Conservation (phyloP, 2,329 filamentous ascomycete genomes). For the Apiospora phragmitis region DNA sequence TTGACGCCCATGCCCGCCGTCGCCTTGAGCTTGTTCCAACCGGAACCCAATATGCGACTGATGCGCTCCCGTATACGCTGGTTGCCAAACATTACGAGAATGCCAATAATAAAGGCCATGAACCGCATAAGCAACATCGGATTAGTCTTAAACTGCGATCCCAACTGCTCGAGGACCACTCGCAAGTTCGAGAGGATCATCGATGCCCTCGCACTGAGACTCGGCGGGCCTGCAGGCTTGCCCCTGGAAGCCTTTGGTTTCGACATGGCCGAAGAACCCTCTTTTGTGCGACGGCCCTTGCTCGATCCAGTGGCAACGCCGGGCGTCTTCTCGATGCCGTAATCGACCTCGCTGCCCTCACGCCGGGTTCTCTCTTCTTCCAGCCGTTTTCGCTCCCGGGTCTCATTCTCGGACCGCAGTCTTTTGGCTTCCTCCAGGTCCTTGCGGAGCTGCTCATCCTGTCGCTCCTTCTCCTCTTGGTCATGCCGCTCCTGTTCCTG, state of each 20-base stretch:
- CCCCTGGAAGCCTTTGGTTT: slow-evolving; percentile 26
- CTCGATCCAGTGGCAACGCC: slow-evolving; percentile 35
- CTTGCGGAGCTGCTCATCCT: slow-evolving; percentile 56
- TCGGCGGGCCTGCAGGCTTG: slow-evolving; percentile 34
- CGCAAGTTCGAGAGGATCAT: slow-evolving; percentile 55
- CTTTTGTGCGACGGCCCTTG: slow-evolving; percentile 32
- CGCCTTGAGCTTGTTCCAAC: slow-evolving; percentile 78
- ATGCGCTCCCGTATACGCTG: slow-evolving; percentile 75
- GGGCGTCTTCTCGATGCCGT: slow-evolving; percentile 62
- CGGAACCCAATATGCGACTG: slow-evolving; percentile 64
- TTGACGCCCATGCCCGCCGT: slow-evolving; percentile 97
- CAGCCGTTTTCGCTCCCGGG: slow-evolving; percentile 51
- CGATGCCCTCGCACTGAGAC: slow-evolving; percentile 49
- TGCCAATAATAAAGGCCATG: slow-evolving; percentile 76
- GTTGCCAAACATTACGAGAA: slow-evolving; percentile 75
- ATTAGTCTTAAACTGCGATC: slow-evolving; percentile 53
- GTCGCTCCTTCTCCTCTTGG: slow-evolving; percentile 55
- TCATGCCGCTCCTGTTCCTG: slow-evolving; percentile 68
- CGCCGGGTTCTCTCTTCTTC: slow-evolving; percentile 54
- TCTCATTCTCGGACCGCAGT: slow-evolving; percentile 59
- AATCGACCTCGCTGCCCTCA: slow-evolving; percentile 64
- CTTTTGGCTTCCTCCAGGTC: slow-evolving; percentile 60
- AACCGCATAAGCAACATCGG: slow-evolving; percentile 60
- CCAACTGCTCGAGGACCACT: slow-evolving; percentile 51
- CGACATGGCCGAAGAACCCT: slow-evolving; percentile 29